A percentile compares a stretch with the other conserved stretches of the same genome.
phyloP scores from a whole-genome alignment of 2,329 filamentous ascomycete species.

The Cyphellophora attinorum region DNA sequence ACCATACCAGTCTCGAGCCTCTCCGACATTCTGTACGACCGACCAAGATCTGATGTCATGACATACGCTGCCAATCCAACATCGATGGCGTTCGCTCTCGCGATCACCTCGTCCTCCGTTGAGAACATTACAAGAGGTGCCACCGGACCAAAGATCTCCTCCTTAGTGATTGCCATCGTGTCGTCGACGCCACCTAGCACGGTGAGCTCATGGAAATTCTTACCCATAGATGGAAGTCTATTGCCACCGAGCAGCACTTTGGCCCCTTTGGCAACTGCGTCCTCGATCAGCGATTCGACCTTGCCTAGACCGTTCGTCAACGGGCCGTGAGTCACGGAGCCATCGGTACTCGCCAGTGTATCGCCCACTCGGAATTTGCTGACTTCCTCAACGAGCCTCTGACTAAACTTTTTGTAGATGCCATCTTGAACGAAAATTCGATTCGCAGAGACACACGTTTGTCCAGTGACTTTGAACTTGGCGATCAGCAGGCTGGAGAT shows the following conservation, averaged over 20 bases:
- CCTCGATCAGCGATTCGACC: constrained; percentile 32
- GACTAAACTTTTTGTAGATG: constrained; percentile 23
- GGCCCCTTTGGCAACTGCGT: constrained; percentile 50
- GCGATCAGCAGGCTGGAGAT: neutral
- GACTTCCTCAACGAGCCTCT: constrained; percentile 58
- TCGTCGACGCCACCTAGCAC: constrained; percentile 50
- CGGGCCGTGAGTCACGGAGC: constrained; percentile 63
- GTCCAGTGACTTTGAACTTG: constrained; percentile 42
- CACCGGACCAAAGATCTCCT: constrained; percentile 49
- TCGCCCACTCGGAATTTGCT: constrained; percentile 64
- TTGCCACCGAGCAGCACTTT: constrained; percentile 37
- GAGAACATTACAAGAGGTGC: constrained; percentile 27
- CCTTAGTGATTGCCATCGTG: constrained; percentile 44
- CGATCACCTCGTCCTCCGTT: constrained; percentile 50
- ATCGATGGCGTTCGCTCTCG: constrained; percentile 43
- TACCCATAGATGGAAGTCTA: constrained; percentile 15
- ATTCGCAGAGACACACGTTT: constrained; percentile 62
- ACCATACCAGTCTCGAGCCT: constrained; percentile 80
- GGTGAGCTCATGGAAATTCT: constrained; percentile 51
- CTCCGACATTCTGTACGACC: constrained; percentile 24
- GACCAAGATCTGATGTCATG: constrained; percentile 42
- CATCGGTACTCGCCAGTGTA: constrained; percentile 51
- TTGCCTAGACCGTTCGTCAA: constrained; percentile 29
- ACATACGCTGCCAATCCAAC: constrained; percentile 49
- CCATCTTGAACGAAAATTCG: constrained; percentile 25